These are phyloP conservation scores for Kappamyces sp. DNA, from an alignment of 192 early-diverging fungal species.

Conservation along the genomic window DNA sequence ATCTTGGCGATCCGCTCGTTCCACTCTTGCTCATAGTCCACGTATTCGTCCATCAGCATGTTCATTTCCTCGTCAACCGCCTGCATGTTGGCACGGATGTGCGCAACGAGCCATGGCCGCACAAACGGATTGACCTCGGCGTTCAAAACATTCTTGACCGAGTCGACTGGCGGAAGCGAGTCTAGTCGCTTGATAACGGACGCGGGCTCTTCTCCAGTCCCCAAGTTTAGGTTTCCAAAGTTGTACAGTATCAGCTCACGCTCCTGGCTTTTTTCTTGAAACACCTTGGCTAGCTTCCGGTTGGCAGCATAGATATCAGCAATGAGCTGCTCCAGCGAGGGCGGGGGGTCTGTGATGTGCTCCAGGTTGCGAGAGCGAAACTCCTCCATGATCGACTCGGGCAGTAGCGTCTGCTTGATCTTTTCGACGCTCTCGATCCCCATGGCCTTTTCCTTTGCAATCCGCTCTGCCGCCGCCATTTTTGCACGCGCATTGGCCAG, in stretches of 20 bases:
- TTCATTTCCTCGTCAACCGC: slow-evolving; percentile 13
- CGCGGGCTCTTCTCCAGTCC: slow-evolving; percentile 3
- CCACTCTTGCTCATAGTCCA: slow-evolving; percentile 14
- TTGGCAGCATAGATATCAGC: slow-evolving; percentile 5
- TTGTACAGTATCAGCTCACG: slow-evolving; percentile 6
- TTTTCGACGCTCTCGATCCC: slow-evolving; percentile 8
- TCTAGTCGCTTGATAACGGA: slow-evolving; percentile 12
- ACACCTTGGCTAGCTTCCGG: slow-evolving; percentile 4
- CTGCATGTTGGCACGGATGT: slow-evolving; percentile 3
- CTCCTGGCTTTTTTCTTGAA: not conserved
- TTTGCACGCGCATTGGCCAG: slow-evolving; percentile 13
- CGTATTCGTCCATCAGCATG: slow-evolving; percentile 21
- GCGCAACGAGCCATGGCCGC: slow-evolving; percentile 6
- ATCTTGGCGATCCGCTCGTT: slow-evolving; percentile 16
- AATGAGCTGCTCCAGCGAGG: not conserved
- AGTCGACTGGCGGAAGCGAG: not conserved
- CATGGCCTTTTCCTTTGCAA: slow-evolving; percentile 6
- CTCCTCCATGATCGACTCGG: slow-evolving; percentile 13
- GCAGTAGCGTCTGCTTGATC: not conserved
- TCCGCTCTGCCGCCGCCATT: not conserved
- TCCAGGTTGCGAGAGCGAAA: not conserved
- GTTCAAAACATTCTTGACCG: slow-evolving; percentile 1
- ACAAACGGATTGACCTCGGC: not conserved
- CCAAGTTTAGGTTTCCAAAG: slow-evolving; percentile 7
- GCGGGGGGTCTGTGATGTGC: not conserved